Percentiles rank a stretch among this genome's conserved stretches.
Evolutionary conservation across 2,329 filamentous ascomycete species (phyloP).

Genomic region (Epichloe baconii): DNA sequence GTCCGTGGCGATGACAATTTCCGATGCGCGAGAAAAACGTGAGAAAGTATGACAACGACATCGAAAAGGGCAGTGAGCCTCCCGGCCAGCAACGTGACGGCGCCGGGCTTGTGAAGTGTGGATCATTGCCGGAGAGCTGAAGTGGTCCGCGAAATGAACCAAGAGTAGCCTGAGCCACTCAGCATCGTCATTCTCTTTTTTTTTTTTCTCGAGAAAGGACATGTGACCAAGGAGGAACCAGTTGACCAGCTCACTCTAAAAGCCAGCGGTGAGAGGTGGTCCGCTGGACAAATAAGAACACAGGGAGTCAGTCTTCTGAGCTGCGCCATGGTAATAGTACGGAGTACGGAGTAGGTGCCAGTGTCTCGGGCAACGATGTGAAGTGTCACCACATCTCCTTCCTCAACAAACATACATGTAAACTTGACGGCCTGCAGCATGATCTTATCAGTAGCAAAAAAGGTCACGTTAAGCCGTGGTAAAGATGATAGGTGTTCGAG

Average conservation of each 20-base stretch:
- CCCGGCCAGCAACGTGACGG: not conserved
- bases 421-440: not conserved
- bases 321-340: no score
- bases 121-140: not conserved
- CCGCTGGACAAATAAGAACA: not conserved
- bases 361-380: not conserved
- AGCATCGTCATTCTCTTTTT: no score
- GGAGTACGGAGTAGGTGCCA: not conserved
- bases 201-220: not conserved
- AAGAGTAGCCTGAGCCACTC: not conserved
- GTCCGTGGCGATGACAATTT: not conserved
- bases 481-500: no score
- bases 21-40: not conserved
- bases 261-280: not conserved
- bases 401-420: not conserved
- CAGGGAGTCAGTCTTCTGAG: not conserved
- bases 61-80: not conserved
- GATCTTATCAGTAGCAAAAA: no score
- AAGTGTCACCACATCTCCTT: not conserved
- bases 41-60: not conserved
- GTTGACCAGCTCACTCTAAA: not conserved
- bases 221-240: not conserved
- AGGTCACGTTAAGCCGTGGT: no score
- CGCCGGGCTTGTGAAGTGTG: not conserved
- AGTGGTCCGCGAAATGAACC: not conserved